A percentile compares a stretch with the other conserved stretches of the same genome.
Evolutionary conservation across 768 basidiomycete genomes (phyloP).

Genomic region (Agaricus subrufescens): DNA sequence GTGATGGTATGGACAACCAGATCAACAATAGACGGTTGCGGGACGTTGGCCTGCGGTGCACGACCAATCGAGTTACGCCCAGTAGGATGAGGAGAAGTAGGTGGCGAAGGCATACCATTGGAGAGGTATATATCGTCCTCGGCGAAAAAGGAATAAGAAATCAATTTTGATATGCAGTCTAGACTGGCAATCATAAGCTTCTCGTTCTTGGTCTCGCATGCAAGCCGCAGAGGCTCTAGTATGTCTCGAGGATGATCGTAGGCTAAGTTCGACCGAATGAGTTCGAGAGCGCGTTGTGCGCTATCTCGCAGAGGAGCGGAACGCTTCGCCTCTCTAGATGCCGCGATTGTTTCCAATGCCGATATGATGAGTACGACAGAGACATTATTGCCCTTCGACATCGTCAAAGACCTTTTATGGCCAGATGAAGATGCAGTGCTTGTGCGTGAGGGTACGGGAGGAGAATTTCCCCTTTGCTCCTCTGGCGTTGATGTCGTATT

Average conservation of each 20-base stretch:
- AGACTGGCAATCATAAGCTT: slow-evolving; percentile 95
- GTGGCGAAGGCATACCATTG: slow-evolving; percentile 61
- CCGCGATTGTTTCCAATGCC: slow-evolving; percentile 79
- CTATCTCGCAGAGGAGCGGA: slow-evolving; percentile 79
- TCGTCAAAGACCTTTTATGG: slow-evolving; percentile 56
- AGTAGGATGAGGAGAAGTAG: slow-evolving; percentile 60
- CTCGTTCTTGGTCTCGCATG: slow-evolving; percentile 92
- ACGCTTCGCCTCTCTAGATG: slow-evolving; percentile 85
- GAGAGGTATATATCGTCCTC: slow-evolving; percentile 46
- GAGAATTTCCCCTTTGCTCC: slow-evolving; percentile 14
- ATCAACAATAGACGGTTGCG: slow-evolving; percentile 80
- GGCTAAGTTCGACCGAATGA: slow-evolving; percentile 72
- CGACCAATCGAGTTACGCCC: slow-evolving; percentile 35
- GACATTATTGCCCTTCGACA: slow-evolving; percentile 66
- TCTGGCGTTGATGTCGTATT: not conserved
- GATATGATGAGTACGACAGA: slow-evolving; percentile 79
- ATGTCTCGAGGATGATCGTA: slow-evolving; percentile 80
- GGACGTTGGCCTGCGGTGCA: slow-evolving; percentile 42
- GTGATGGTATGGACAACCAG: slow-evolving; percentile 94
- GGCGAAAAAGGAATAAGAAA: slow-evolving; percentile 95
- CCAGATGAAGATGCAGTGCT: slow-evolving; percentile 15
- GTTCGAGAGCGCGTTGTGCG: slow-evolving; percentile 75
- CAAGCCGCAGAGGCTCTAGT: slow-evolving; percentile 92
- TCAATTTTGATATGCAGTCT: slow-evolving; percentile 96
- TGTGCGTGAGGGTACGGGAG: slow-evolving; percentile 20